phyloP scores from a whole-genome alignment of 1,284 basidiomycete species.

The Sanghuangporus baumii region DNA sequence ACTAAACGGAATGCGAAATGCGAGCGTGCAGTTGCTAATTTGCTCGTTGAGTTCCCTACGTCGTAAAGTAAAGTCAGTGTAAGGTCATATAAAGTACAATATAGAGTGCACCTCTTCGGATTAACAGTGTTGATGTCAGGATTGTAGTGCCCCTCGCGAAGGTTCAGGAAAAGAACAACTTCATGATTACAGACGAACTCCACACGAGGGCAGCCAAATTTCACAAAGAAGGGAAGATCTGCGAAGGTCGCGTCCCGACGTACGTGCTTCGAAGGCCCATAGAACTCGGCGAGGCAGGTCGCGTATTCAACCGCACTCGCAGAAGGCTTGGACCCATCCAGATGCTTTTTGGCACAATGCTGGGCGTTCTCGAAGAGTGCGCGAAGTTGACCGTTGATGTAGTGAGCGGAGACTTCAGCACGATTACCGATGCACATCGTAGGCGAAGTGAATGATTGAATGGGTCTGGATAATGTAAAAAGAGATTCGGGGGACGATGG shows the following conservation, averaged over 20 bases:
- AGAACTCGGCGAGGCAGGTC: slow-evolving; percentile 18
- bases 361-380: slow-evolving; percentile 18
- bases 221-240: slow-evolving; percentile 18
- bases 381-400: slow-evolving; percentile 19
- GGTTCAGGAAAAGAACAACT: slow-evolving; percentile 17
- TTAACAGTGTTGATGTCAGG: slow-evolving; percentile 9
- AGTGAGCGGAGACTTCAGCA: slow-evolving; percentile 17
- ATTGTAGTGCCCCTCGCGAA: slow-evolving; percentile 19
- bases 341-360: slow-evolving; percentile 14
- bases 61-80: background rate
- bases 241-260: slow-evolving; percentile 1
- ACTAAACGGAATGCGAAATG: slow-evolving; percentile 19
- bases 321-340: slow-evolving; percentile 8
- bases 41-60: slow-evolving; percentile 9
- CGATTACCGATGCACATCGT: slow-evolving; percentile 18
- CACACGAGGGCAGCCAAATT: slow-evolving; percentile 15
- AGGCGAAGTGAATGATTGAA: background rate
- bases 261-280: slow-evolving; percentile 15
- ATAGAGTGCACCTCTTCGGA: slow-evolving; percentile 4
- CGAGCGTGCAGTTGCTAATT: slow-evolving; percentile 9
- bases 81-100: background rate
- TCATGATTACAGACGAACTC: slow-evolving; percentile 21
- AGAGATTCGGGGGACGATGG: background rate
- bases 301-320: slow-evolving; percentile 12
- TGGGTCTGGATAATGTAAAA: background rate